phyloP scores from a whole-genome alignment of 2,329 filamentous ascomycete genomes.

The Paracorniculantispora psalliotae region DNA sequence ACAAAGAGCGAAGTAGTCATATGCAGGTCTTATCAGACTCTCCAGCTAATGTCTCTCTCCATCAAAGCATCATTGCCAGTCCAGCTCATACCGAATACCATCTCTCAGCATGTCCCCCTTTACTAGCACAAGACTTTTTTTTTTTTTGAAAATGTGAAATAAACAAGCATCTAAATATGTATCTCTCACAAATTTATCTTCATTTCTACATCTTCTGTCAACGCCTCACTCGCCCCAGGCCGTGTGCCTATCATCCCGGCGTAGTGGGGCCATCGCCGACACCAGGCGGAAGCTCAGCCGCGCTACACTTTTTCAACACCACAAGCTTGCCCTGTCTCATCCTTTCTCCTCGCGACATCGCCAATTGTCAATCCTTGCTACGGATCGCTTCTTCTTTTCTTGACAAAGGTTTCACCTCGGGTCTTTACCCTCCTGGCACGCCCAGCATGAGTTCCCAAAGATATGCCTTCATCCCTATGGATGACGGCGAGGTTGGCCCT shows the following conservation, averaged over 20 bases:
- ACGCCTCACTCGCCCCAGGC: no score
- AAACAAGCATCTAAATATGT: no score
- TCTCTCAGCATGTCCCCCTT: no score
- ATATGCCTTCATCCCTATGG: conserved; percentile 65
- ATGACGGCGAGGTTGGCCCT: conserved; percentile 55
- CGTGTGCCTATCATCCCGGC: background rate
- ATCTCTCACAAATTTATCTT: no score
- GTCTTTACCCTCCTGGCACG: background rate
- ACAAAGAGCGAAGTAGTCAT: no score
- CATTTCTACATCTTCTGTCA: background rate
- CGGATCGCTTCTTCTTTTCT: background rate
- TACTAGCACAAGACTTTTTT: no score
- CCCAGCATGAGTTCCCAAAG: conserved; percentile 49
- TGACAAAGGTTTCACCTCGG: no score
- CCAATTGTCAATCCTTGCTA: background rate
- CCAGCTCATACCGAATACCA: no score
- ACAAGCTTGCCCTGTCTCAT: background rate
- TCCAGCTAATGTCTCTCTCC: no score
- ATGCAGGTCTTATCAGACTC: no score
- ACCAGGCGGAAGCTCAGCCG: conserved; percentile 8
- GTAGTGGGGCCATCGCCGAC: background rate
- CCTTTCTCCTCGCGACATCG: background rate
- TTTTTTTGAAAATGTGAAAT: no score
- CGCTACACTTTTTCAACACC: background rate
- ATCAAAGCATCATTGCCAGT: no score